A percentile compares a stretch with the other conserved stretches of the same genome.
Evolutionary conservation across 805 yeast species (phyloP).

Genomic region (Candida nonsorbophila): DNA sequence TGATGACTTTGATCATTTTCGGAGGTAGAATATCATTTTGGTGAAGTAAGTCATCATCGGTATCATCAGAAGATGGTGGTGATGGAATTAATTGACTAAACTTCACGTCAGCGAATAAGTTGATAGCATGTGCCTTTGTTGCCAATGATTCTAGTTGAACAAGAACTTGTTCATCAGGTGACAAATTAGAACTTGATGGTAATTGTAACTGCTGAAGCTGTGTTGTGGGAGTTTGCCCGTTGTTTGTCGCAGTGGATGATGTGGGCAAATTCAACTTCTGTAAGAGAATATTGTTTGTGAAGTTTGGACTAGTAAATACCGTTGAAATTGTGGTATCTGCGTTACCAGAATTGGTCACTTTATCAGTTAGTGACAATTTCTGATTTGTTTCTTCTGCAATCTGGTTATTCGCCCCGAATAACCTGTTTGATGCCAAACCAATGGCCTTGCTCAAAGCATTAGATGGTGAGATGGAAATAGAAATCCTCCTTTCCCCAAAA

Average conservation of each 20-base stretch:
- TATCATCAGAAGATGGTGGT: slow-evolving; percentile 47
- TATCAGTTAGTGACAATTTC: slow-evolving; percentile 1
- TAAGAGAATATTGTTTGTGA: slow-evolving; percentile 29
- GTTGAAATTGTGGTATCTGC: slow-evolving; percentile 11
- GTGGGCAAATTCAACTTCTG: slow-evolving; percentile 29
- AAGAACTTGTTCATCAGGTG: slow-evolving; percentile 34
- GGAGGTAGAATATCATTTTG: slow-evolving; percentile 50
- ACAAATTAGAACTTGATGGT: slow-evolving; percentile 8
- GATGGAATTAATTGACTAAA: slow-evolving; percentile 78
- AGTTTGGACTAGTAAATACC: slow-evolving; percentile 22
- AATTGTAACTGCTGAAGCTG: slow-evolving; percentile 16
- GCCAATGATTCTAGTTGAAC: slow-evolving; percentile 65
- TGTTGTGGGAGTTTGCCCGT: slow-evolving; percentile 7
- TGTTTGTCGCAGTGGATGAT: slow-evolving; percentile 14
- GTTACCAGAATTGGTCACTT: slow-evolving; percentile 1
- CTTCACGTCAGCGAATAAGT: slow-evolving; percentile 86
- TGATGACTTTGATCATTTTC: slow-evolving; percentile 49
- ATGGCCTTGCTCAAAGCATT: slow-evolving; percentile 86
- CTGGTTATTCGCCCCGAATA: slow-evolving; percentile 53
- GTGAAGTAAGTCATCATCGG: slow-evolving; percentile 30
- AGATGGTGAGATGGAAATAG: slow-evolving; percentile 73
- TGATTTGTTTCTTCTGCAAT: slow-evolving; percentile 1
- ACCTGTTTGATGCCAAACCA: slow-evolving; percentile 79
- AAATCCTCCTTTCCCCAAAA: slow-evolving; percentile 56
- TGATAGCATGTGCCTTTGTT: slow-evolving; percentile 86